Evolutionary conservation across 352 stramenopile species (phyloP).

Genomic region (Pythium periplocum): DNA sequence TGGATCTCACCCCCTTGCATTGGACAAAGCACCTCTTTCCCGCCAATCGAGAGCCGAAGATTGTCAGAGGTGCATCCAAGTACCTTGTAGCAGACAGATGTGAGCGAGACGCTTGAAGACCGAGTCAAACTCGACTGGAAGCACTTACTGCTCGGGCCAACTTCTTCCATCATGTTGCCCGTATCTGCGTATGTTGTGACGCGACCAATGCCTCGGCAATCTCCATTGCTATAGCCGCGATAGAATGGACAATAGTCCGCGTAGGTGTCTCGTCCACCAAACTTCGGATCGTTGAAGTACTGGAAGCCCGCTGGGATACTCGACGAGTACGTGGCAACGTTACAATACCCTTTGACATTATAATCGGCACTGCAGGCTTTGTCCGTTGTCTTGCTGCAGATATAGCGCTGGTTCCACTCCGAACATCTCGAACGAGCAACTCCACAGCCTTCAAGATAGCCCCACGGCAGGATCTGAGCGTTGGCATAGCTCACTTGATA

Average conservation of each 20-base stretch:
- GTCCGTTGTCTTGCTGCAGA: constrained; percentile 41
- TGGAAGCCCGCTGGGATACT: constrained; percentile 75
- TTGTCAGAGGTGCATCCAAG: constrained; percentile 34
- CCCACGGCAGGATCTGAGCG: constrained; percentile 61
- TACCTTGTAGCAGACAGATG: constrained; percentile 52
- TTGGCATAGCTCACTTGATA: constrained; percentile 65
- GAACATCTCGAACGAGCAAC: constrained; percentile 56
- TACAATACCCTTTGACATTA: constrained; percentile 74
- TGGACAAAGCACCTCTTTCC: constrained; percentile 49
- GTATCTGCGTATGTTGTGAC: constrained; percentile 29
- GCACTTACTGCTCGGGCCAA: constrained; percentile 49
- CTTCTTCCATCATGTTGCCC: constrained; percentile 47
- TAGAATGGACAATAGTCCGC: constrained; percentile 83
- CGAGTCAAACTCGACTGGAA: constrained; percentile 66
- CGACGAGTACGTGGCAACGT: constrained; percentile 51
- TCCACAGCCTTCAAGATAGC: constrained; percentile 67
- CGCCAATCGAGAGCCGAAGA: constrained; percentile 43
- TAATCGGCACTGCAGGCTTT: constrained; percentile 56
- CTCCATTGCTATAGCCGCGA: constrained; percentile 68
- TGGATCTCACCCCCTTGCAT: constrained; percentile 48
- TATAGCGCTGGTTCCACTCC: constrained; percentile 64
- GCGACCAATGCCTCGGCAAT: constrained; percentile 56
- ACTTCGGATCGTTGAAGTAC: constrained; percentile 62
- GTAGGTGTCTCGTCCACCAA: constrained; percentile 58
- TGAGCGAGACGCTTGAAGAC: constrained; percentile 22